Percentiles rank a stretch among this genome's conserved stretches.
Evolutionary conservation across 306 rosid species (phyloP).

Genomic region (Herpetospermum pedunculosum): DNA sequence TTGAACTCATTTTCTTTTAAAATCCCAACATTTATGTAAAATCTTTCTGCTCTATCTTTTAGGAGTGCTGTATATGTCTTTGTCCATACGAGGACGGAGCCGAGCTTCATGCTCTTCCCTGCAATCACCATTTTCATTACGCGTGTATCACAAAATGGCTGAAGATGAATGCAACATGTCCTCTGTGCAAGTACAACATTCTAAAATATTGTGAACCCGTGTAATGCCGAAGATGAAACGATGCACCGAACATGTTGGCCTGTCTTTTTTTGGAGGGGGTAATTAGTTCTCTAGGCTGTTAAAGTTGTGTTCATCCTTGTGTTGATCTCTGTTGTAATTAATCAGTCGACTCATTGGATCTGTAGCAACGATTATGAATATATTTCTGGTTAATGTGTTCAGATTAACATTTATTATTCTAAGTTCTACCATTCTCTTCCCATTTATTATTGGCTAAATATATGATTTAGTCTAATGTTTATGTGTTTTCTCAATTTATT

Average conservation of each 20-base stretch:
- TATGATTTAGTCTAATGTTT: neutral
- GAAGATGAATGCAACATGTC: constrained; percentile 96
- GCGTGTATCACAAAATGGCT: constrained; percentile 83
- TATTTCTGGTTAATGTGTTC: neutral
- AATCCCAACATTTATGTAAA: neutral
- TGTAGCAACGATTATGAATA: neutral
- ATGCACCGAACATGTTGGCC: neutral
- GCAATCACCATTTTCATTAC: constrained; percentile 90
- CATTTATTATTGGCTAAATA: neutral
- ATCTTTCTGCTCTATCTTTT: constrained; percentile 9
- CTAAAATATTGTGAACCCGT: constrained; percentile 72
- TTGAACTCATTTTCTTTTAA: neutral
- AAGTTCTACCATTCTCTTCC: neutral
- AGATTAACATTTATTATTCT: neutral
- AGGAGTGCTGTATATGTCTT: constrained; percentile 99
- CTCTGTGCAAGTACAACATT: constrained; percentile 93
- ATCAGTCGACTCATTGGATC: neutral
- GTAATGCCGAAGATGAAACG: constrained; percentile 21
- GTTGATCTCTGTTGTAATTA: neutral
- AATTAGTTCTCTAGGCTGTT: neutral
- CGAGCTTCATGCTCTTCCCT: constrained; percentile 87
- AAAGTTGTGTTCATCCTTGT: neutral
- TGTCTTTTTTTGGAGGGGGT: neutral
- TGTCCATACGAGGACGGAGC: constrained; percentile 71
- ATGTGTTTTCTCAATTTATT: neutral